These are phyloP conservation scores for Heterobasidion irregulare DNA, from an alignment of 1,284 basidiomycete species.

Conservation along the genomic window DNA sequence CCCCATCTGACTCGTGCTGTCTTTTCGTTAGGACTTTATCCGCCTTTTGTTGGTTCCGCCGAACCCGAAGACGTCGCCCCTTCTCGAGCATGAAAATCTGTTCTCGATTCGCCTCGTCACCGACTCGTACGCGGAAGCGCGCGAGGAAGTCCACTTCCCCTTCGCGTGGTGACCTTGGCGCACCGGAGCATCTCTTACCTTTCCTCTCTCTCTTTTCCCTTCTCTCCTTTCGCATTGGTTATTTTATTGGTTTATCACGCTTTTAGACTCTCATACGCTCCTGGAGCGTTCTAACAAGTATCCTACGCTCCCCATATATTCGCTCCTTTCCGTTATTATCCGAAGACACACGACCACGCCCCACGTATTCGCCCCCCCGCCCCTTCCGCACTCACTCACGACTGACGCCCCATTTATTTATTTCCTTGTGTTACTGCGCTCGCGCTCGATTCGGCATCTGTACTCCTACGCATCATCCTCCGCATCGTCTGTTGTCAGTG, in stretches of 20 bases:
- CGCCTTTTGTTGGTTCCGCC: conserved; percentile 28
- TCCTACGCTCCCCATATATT: neutral
- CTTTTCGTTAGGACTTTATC: conserved; percentile 41
- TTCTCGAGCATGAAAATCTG: conserved; percentile 28
- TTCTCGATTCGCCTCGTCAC: conserved; percentile 38
- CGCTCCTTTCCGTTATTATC: too few relatives aligned
- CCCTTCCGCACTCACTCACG: neutral
- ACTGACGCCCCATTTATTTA: neutral
- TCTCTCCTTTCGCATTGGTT: neutral
- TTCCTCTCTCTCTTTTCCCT: neutral
- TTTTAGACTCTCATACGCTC: neutral
- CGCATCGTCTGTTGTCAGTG: neutral
- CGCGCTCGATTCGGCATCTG: neutral
- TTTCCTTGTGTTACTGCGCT: neutral
- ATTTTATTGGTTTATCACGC: neutral
- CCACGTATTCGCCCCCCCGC: too few relatives aligned
- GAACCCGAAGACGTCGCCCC: conserved; percentile 24
- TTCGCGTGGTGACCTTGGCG: neutral
- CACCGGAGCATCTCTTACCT: neutral
- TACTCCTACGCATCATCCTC: neutral
- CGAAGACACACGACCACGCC: too few relatives aligned
- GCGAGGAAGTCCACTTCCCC: neutral
- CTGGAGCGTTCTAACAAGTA: neutral
- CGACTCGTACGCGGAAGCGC: conserved; percentile 21
- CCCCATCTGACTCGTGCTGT: neutral